Base-by-base conservation (phyloP, 2,329 filamentous ascomycete species). In the Dactylellina parvicollis region DNA sequence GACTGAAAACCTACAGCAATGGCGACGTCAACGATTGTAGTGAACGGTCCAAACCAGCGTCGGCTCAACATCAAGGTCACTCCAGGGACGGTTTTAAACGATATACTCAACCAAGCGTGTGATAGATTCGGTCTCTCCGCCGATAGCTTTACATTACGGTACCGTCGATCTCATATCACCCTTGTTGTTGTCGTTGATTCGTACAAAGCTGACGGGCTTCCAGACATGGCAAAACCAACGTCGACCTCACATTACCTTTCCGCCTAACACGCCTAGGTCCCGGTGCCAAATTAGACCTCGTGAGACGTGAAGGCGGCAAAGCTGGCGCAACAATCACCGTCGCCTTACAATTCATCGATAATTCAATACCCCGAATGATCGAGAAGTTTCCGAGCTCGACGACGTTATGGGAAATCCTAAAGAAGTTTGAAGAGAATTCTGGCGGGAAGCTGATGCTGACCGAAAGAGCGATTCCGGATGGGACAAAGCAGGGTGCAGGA, bases 231-330 rank as follows among this genome's bases (percentile, higher is more conserved):
- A 91, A 94, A 81, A 96, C 94, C 79, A 85, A 87, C 32, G 84
- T 99, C 69, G 92, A 97, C 78, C 86, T 99, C 7, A 94, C 92
- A 4, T 86, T 92, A 64, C 90, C 91, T 42, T 92, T 93, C 80
- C 89, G 94, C 50, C 87, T 94, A 26, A 90, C 92, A 3, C 92
- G 92, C 54, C 88, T 99, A 4, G 85, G 86, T 10, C 87, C 91
- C 36, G 95, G 95, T 74, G 94, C 95, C 70, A 96, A 96, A 79
- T 87, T 99, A 69, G 93, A 98, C 79, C 90, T 99, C 54, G 90
- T 97, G 12, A 62, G 36, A 28, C 64, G 70, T 8, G 73, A 71
- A 47, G 66, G 74, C 20, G 89, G 92, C 79, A 89, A 90, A 70
- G 95, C 93, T 47, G 91, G 91, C 66, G 95, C 92, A 0, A 90